These are phyloP conservation scores for Thelonectria rubi DNA, from an alignment of 2,329 filamentous ascomycete species.

Conservation along the genomic window DNA sequence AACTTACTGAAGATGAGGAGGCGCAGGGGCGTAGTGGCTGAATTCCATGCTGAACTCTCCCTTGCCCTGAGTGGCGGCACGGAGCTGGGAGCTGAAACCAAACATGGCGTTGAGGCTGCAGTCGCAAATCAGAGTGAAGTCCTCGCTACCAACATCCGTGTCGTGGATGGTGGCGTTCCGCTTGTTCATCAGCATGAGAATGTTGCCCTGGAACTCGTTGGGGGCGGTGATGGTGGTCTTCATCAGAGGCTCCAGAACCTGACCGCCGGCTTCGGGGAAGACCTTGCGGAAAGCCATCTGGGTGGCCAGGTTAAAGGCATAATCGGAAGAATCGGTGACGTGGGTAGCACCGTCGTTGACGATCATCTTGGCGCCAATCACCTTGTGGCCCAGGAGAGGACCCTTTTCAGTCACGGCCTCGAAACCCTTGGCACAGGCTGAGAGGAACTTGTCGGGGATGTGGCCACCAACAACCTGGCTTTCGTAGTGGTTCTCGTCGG, in stretches of 20 bases:
- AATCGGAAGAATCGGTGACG: slow-evolving; percentile 97
- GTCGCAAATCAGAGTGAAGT: slow-evolving; percentile 92
- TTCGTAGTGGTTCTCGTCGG: slow-evolving; percentile 84
- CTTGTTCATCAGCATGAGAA: slow-evolving; percentile 96
- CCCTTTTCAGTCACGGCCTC: slow-evolving; percentile 83
- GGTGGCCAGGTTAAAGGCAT: slow-evolving; percentile 92
- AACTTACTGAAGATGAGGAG: slow-evolving; percentile 86
- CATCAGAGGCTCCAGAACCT: slow-evolving; percentile 95
- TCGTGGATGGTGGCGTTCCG: slow-evolving; percentile 94
- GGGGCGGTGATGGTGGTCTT: slow-evolving; percentile 97
- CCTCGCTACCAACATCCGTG: slow-evolving; percentile 91
- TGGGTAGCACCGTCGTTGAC: slow-evolving; percentile 97
- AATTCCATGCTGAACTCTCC: slow-evolving; percentile 99
- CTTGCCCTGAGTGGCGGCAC: slow-evolving; percentile 96
- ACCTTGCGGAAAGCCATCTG: slow-evolving; percentile 97
- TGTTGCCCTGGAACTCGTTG: slow-evolving; percentile 96
- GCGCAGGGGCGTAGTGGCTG: slow-evolving; percentile 89
- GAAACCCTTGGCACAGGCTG: slow-evolving; percentile 96
- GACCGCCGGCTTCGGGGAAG: slow-evolving; percentile 81
- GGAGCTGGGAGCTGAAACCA: slow-evolving; percentile 89
- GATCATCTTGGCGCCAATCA: slow-evolving; percentile 89
- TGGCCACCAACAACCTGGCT: slow-evolving; percentile 87
- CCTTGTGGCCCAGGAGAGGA: slow-evolving; percentile 90
- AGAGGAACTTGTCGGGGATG: slow-evolving; percentile 95
- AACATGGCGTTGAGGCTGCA: slow-evolving; percentile 98